Evolutionary conservation across 2,329 filamentous ascomycete genomes (phyloP), one percentile per base, ranked within the genome.

Genomic region (Apiospora rasikravindrae): DNA sequence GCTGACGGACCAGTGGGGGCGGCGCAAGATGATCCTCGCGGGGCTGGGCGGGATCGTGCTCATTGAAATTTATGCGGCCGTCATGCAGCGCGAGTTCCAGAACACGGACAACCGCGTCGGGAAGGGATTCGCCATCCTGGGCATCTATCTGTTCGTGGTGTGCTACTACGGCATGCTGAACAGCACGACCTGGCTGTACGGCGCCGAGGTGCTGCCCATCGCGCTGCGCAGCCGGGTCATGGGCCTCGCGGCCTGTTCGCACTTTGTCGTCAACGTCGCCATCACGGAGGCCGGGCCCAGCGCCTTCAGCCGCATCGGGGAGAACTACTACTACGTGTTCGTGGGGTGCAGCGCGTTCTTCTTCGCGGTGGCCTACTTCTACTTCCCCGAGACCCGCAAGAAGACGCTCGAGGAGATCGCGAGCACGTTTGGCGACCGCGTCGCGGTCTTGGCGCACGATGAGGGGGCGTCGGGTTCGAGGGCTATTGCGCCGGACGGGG

Each of bases 271-370:
- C 70, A 89, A 89, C 73, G 87, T 89, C 44, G 86, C 69, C 80
- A 82, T 88, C 75, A 88, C 86, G 69, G 85, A 88, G 77, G 86
- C 86, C 8, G 88, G 87, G 0, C 88, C 88, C 0, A 88, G 83
- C 69, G 88, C 88, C 0, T 89, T 90, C 75, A 86, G 86, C 19
- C 88, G 84, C 61, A 90, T 90, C 70, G 77, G 83, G n/a, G 84
- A 90, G 75, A 90, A 89, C 74, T 90, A 89, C 77, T 90, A 90
- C 77, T 90, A 89, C 73, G 88, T 90, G 24, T 90, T 90, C 73
- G 87, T 89, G 1, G 84, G 75, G 6, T 89, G 87, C 75, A 85
- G 85, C 1, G 37, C 80, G 0, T 84, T 89, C 79, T 90, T 88
- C 79, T 76, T 89, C 0, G 78, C 83, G 1, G 74, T 89, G 33